Percentiles rank a stretch among this genome's conserved stretches.
Conservation (phyloP, 306 rosid species). For the Quercus rubra region DNA sequence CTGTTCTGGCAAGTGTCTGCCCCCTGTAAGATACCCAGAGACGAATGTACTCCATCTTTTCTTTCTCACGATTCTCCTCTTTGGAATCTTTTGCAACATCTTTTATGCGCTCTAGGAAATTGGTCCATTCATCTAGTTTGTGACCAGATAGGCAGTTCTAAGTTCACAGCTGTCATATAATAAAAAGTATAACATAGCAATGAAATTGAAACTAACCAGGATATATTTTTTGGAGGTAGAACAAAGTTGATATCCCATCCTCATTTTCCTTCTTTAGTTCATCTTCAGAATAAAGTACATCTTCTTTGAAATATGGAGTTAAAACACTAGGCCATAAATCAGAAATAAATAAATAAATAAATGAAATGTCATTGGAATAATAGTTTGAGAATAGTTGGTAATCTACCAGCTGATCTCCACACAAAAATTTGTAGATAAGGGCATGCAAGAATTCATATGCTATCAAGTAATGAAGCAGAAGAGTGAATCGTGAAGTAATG, state of each 20-base stretch:
- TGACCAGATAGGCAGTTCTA: constrained; percentile 19
- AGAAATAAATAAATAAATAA: neutral
- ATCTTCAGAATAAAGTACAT: constrained; percentile 68
- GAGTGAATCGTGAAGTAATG: neutral
- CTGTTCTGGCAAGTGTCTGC: constrained; percentile 96
- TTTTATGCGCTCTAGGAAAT: constrained; percentile 52
- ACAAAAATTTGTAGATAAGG: neutral
- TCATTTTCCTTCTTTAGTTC: constrained; percentile 75
- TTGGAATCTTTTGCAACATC: neutral
- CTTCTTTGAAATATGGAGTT: constrained; percentile 92
- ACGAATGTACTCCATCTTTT: constrained; percentile 43
- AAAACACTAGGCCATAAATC: constrained; percentile 65
- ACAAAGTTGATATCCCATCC: constrained; percentile 90
- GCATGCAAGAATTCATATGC: neutral
- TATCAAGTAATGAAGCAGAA: neutral
- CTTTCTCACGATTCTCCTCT: constrained; percentile 3
- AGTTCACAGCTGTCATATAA: constrained; percentile 2
- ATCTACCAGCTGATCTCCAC: neutral
- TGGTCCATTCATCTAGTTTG: constrained; percentile 83
- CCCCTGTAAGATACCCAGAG: constrained; percentile 96
- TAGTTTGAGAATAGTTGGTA: neutral
- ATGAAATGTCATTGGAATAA: constrained; percentile 8
- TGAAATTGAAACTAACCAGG: constrained; percentile 66
- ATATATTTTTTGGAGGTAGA: constrained; percentile 84
- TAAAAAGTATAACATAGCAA: constrained; percentile 4